Evolutionary conservation across 371 early-diverging fungal species (phyloP), one percentile per base, ranked within the genome.

Genomic region (Actinomortierella wolfii): DNA sequence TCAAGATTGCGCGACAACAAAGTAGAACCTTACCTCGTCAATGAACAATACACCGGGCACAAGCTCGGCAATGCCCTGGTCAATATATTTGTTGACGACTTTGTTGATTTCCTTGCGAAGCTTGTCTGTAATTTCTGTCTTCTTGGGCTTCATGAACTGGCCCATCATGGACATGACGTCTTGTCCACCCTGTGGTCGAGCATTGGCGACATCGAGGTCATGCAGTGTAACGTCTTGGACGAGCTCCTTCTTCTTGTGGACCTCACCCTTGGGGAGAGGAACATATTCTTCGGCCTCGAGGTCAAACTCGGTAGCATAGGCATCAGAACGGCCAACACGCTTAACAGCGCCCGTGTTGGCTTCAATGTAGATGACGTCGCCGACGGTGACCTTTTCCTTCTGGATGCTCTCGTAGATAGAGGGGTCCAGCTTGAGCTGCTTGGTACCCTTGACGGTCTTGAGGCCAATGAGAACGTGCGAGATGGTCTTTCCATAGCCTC

Each of bases 321-420:
- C 89, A 69, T 97, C 95, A 3, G 97, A 96, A 39, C 98, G 88
- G 51, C 99, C 99, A 11, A 98, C 94, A 61, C 98, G 83, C 94
- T 96, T 98, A 56, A 99, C 97, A 14, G 97, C 91, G 46, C 99
- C 99, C 23, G 92, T 97, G 73, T 94, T 96, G 54, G 98, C 93
- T 79, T 99, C 98, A 59, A 99, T 96, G 75, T 96, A 96, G 62
- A 99, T 96, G 14, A 99, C 96, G 81, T 99, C 99, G 45, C 99
- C 99, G 0, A 94, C 92, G 8, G 86, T 83, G 14, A 99, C 98
- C 74, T 92, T 94, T 79, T 99, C 99, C 77, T 97, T 97, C 63
- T 95, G 92, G 64, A 99, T 83, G 48, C 93, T 89, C 77, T 97
- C 97, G 69, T 94, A 94, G 73, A 99, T 99, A 66, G 93, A 94